Evolutionary conservation across 2,329 filamentous ascomycete genomes (phyloP), one percentile per base, ranked within the genome.

Genomic region (Stemphylium vesicarium): DNA sequence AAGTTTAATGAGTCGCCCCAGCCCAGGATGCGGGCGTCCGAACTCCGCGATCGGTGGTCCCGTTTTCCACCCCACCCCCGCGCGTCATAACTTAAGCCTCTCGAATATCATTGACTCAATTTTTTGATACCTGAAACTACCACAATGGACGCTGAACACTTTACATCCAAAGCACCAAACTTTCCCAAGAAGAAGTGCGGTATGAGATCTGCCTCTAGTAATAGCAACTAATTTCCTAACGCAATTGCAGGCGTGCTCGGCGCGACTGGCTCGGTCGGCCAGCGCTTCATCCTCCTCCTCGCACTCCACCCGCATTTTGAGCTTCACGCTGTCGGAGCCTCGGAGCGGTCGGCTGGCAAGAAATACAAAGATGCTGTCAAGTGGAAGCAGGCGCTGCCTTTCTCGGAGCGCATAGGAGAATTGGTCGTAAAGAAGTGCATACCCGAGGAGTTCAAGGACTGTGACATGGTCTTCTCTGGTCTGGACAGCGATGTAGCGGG

Each of bases 231-330:
- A 10, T 48, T 42, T 47, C 38, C 63, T 69, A 35, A 69, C 50
- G 38, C 26, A 44, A 45, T 55, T 54, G 36, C 59, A 82, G 80
- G 79, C 59, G 92, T 97, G 53, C 85, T 97, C 52, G 93, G 94
- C 68, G 91, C 89, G 78, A 98, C 94, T 29, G 95, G 95, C 72
- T 96, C 92, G 32, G 94, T 98, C 12, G 94, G 94, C 68, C 92
- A 96, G 79, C 88, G 95, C 70, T 98, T 98, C 77, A 95, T 98
- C 74, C 88, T 97, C 31, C 86, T 98, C 47, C 88, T 98, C 60
- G 88, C 91, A 39, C 84, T 92, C 50, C 94, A 98, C 79, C 93
- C 94, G 13, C 85, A 90, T 76, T 90, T 98, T 69, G 86, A 87
- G 61, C 87, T 98, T 53, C 89, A 95, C 62, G 92, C 92, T 55